Evolutionary conservation across 352 stramenopile genomes (phyloP).

Genomic region (Bremia lactucae): DNA sequence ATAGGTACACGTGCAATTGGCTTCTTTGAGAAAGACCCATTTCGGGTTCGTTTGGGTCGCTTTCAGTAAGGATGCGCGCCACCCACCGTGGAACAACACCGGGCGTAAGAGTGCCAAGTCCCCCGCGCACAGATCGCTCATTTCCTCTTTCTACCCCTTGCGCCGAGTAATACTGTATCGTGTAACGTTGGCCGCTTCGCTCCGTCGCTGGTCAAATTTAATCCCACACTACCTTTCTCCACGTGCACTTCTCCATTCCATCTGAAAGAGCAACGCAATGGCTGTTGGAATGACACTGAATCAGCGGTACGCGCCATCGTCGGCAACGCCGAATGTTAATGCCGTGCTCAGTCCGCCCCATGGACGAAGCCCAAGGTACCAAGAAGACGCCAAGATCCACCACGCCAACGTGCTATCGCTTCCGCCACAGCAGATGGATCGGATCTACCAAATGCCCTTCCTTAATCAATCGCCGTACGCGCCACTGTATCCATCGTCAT

Average conservation of each 20-base stretch:
- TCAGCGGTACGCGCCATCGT: slow-evolving; percentile 48
- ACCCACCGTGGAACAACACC: slow-evolving; percentile 7
- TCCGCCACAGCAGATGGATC: slow-evolving; percentile 11
- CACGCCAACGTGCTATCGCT: background rate
- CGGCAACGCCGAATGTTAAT: slow-evolving; percentile 11
- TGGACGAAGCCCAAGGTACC: slow-evolving; percentile 16
- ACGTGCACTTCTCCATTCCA: slow-evolving; percentile 4
- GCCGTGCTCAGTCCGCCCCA: slow-evolving; percentile 13
- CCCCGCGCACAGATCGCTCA: slow-evolving; percentile 6
- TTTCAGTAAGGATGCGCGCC: slow-evolving; percentile 2
- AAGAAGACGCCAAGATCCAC: slow-evolving; percentile 10
- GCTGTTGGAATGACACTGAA: slow-evolving; percentile 63
- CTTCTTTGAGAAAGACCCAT: slow-evolving; percentile 6
- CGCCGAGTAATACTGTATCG: slow-evolving; percentile 1
- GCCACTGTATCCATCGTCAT: slow-evolving; percentile 9
- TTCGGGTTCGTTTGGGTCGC: slow-evolving; percentile 1
- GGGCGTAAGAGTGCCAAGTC: slow-evolving; percentile 3
- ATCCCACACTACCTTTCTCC: slow-evolving; percentile 1
- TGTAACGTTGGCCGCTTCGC: slow-evolving; percentile 12
- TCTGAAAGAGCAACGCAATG: slow-evolving; percentile 17
- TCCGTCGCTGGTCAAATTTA: slow-evolving; percentile 13
- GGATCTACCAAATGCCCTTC: slow-evolving; percentile 25
- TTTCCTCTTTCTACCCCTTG: slow-evolving; percentile 14
- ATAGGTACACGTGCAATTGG: too few species aligned
- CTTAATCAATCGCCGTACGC: slow-evolving; percentile 11